Conservation (phyloP, 139 green algal genomes). For the Spirogloea muscicola region DNA sequence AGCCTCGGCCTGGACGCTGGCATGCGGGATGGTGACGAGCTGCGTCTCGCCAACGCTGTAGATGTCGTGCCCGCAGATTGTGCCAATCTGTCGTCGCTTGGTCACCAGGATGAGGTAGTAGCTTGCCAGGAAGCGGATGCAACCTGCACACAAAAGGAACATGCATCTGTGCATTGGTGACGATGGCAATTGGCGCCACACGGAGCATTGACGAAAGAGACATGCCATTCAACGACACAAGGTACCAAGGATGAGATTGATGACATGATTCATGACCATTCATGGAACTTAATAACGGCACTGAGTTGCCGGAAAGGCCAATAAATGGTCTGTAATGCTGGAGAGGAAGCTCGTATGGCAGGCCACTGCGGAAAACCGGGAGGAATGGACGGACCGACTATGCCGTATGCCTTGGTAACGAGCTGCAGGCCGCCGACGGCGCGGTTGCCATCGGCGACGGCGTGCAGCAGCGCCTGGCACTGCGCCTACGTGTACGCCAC, state of each 20-base stretch:
- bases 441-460: constrained; percentile 42
- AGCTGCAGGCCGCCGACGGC: constrained; percentile 39
- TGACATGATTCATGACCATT: too few species aligned
- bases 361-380: too few species aligned
- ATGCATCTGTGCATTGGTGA: too few species aligned
- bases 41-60: constrained; percentile 74
- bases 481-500: constrained; percentile 30
- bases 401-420: constrained; percentile 48
- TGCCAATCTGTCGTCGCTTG: constrained; percentile 61
- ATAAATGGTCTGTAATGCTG: not conserved
- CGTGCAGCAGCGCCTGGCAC: constrained; percentile 28
- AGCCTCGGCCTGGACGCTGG: constrained; percentile 46
- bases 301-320: not conserved
- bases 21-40: constrained; percentile 65
- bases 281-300: not conserved
- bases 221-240: not conserved
- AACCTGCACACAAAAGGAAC: constrained; percentile 16
- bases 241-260: not conserved
- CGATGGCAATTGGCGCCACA: too few species aligned
- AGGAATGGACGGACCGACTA: constrained; percentile 45
- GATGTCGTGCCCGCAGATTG: constrained; percentile 75
- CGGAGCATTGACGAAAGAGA: not conserved
- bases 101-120: constrained; percentile 90
- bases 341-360: too few species aligned
- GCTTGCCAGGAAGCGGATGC: constrained; percentile 70